Conservation (phyloP, 2,329 filamentous ascomycete genomes). For the Colletotrichum chrysophilum region DNA sequence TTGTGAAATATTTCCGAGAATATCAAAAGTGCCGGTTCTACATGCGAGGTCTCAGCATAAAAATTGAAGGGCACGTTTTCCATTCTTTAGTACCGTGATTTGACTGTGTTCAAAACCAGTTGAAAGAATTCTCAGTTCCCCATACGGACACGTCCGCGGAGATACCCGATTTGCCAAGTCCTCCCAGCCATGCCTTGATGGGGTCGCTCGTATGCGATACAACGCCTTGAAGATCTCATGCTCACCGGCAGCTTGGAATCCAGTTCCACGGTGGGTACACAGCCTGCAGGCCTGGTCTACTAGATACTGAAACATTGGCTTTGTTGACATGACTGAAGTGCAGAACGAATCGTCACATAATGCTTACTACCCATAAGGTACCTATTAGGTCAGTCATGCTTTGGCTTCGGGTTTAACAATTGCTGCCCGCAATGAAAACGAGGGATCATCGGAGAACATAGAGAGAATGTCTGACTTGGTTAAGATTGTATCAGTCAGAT, state of each 20-base stretch:
- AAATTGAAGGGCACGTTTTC: not conserved
- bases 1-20: not conserved
- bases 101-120: not conserved
- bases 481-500: not conserved
- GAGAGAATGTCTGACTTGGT: not conserved
- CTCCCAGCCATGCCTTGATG: not conserved
- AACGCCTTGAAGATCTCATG: not conserved
- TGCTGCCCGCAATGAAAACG: too few relatives aligned
- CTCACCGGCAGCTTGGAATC: not conserved
- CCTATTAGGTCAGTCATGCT: too few relatives aligned
- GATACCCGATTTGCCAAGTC: not conserved
- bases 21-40: not conserved
- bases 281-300: not conserved
- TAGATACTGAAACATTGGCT: fast-evolving
- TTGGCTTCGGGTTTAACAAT: too few relatives aligned
- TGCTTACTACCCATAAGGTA: too few relatives aligned
- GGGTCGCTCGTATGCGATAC: not conserved
- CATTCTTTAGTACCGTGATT: fast-evolving
- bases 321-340: not conserved
- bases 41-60: not conserved
- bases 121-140: not conserved
- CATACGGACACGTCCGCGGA: not conserved
- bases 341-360: not conserved
- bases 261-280: not conserved
- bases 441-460: not conserved